Percentiles rank a stretch among this genome's conserved stretches.
These are phyloP conservation scores for Chlamydomonas reinhardtii DNA, from an alignment of 163 green algal species.

Conservation along the genomic window DNA sequence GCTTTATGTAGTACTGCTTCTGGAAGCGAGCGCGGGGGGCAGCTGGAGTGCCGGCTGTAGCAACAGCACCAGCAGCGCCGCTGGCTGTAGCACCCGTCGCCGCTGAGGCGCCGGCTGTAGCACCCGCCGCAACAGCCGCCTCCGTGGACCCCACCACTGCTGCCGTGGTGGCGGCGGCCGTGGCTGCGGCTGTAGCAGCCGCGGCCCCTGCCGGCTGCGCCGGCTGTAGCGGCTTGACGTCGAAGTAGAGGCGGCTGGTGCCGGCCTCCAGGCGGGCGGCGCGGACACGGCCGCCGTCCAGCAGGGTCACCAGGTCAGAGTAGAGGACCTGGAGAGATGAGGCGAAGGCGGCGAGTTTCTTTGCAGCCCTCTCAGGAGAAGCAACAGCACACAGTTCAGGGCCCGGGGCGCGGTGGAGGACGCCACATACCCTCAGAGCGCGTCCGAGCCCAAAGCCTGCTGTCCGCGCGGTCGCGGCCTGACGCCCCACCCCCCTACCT, in stretches of 20 bases:
- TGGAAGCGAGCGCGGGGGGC: constrained; percentile 11
- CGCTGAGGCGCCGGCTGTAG: background rate
- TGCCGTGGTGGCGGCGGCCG: constrained; percentile 23
- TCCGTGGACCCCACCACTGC: background rate
- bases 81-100: background rate
- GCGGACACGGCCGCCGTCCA: constrained; percentile 69
- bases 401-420: background rate
- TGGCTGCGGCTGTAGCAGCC: constrained; percentile 10
- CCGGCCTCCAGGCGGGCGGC: constrained; percentile 71
- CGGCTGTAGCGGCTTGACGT: constrained; percentile 14
- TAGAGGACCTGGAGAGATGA: constrained; percentile 74
- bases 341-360: background rate
- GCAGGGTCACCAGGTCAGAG: constrained; percentile 76
- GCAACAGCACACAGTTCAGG: too few species aligned
- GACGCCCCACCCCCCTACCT: too few species aligned
- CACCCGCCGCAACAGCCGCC: background rate
- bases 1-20: constrained; percentile 67
- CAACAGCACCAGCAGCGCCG: background rate
- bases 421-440: too few species aligned
- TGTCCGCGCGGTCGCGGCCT: background rate
- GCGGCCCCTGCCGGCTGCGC: background rate
- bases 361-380: too few species aligned
- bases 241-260: constrained; percentile 73
- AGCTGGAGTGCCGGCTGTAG: background rate
- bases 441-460: too few species aligned